These are phyloP conservation scores for Amanita pseudoporphyria DNA, from an alignment of 768 basidiomycete genomes.

Conservation along the genomic window DNA sequence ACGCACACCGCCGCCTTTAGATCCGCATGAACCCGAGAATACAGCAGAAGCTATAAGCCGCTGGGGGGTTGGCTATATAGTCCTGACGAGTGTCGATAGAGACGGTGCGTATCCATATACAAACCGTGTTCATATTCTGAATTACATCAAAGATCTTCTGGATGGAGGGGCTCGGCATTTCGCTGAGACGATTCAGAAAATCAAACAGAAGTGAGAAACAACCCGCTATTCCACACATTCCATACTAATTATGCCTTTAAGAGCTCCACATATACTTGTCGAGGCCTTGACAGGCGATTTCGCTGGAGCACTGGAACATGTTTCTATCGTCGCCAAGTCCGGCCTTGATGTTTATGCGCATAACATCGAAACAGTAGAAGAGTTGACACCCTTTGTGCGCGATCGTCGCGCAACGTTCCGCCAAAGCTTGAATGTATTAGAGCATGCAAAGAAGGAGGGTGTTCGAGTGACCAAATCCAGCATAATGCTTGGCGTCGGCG, in stretches of 20 bases:
- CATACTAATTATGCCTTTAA: slow-evolving; percentile 19
- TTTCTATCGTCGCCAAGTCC: slow-evolving; percentile 78
- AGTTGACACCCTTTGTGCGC: slow-evolving; percentile 87
- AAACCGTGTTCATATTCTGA: slow-evolving; percentile 2
- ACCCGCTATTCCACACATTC: neutral
- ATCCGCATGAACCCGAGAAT: slow-evolving; percentile 95
- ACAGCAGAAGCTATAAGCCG: slow-evolving; percentile 97
- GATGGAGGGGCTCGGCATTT: slow-evolving; percentile 94
- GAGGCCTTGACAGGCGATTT: slow-evolving; percentile 97
- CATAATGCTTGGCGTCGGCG: slow-evolving; percentile 97
- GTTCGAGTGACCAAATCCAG: slow-evolving; percentile 94
- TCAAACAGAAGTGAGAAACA: slow-evolving; percentile 77
- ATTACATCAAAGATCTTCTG: slow-evolving; percentile 52
- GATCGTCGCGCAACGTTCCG: slow-evolving; percentile 90
- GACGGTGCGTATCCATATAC: slow-evolving; percentile 55
- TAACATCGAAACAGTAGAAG: slow-evolving; percentile 95
- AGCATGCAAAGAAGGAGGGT: slow-evolving; percentile 76
- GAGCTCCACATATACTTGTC: slow-evolving; percentile 91
- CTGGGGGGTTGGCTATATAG: slow-evolving; percentile 98
- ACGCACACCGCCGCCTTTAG: slow-evolving; percentile 76
- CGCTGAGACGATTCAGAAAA: slow-evolving; percentile 89
- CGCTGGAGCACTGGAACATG: slow-evolving; percentile 63
- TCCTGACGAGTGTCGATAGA: slow-evolving; percentile 91
- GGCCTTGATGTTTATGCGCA: slow-evolving; percentile 98
- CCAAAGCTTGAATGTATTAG: slow-evolving; percentile 71